phyloP scores from a whole-genome alignment of 768 basidiomycete species.

The Mycena pura region DNA sequence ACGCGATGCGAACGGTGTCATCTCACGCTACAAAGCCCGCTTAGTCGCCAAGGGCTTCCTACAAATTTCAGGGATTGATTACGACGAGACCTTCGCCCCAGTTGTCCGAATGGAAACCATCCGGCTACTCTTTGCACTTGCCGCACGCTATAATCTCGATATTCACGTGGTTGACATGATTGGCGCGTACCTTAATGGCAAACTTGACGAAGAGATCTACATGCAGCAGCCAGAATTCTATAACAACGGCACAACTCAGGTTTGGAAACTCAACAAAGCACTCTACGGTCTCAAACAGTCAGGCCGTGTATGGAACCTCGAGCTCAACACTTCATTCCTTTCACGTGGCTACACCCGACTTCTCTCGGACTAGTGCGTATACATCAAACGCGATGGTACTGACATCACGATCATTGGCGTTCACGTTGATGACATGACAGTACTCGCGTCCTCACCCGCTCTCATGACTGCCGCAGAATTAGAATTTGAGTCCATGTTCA shows the following conservation, averaged over 20 bases:
- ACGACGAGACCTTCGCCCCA: conserved; percentile 20
- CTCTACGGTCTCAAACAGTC: conserved; percentile 37
- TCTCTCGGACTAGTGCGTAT: conserved; percentile 25
- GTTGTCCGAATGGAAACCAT: conserved; percentile 23
- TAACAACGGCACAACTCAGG: conserved; percentile 22
- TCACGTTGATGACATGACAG: no score
- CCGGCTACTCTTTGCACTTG: conserved; percentile 33
- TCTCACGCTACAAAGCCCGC: conserved; percentile 35
- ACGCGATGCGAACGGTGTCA: conserved; percentile 32
- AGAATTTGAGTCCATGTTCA: conserved; percentile 24
- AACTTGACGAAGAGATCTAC: conserved; percentile 26
- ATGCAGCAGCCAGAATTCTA: conserved; percentile 22
- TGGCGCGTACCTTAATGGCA: no score
- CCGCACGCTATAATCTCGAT: conserved; percentile 35
- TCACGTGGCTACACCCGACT: conserved; percentile 13
- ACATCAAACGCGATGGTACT: conserved; percentile 12
- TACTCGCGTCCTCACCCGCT: conserved; percentile 4
- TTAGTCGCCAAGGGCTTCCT: conserved; percentile 32
- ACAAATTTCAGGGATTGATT: conserved; percentile 42
- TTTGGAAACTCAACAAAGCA: conserved; percentile 14
- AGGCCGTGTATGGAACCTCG: conserved; percentile 36
- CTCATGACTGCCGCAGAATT: conserved; percentile 1
- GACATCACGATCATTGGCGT: no score
- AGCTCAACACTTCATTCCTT: conserved; percentile 18
- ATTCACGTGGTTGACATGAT: conserved; percentile 41